These are phyloP conservation scores for Mucor mucedo DNA, from an alignment of 371 early-diverging fungal genomes.

Conservation along the genomic window DNA sequence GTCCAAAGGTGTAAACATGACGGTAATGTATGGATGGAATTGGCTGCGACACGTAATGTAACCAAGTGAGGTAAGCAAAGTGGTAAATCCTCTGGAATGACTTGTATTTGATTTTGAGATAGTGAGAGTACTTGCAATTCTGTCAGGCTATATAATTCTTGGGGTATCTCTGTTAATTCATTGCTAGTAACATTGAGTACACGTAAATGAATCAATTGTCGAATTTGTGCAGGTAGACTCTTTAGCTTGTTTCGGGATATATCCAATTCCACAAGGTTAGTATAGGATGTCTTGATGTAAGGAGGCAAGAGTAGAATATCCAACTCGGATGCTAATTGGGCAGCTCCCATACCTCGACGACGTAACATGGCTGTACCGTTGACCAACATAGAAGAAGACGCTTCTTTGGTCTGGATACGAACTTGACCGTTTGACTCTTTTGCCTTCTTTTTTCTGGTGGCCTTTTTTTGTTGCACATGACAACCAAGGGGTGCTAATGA, in stretches of 20 bases:
- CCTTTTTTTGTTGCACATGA: background rate
- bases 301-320: slow-evolving; percentile 43
- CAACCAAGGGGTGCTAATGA: slow-evolving; percentile 48
- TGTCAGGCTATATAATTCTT: slow-evolving; percentile 50
- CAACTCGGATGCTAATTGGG: slow-evolving; percentile 45
- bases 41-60: slow-evolving; percentile 56
- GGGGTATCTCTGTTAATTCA: slow-evolving; percentile 54
- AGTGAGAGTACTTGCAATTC: slow-evolving; percentile 59
- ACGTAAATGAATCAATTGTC: slow-evolving; percentile 47
- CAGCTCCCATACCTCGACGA: slow-evolving; percentile 47
- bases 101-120: slow-evolving; percentile 56
- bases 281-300: slow-evolving; percentile 25
- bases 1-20: slow-evolving; percentile 42
- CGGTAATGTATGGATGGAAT: slow-evolving; percentile 55
- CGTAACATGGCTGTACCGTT: slow-evolving; percentile 52
- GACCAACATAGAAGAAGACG: background rate
- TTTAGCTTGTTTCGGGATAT: slow-evolving; percentile 60
- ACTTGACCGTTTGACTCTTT: slow-evolving; percentile 25
- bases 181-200: slow-evolving; percentile 63
- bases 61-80: slow-evolving; percentile 47
- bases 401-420: slow-evolving; percentile 10
- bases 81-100: slow-evolving; percentile 53
- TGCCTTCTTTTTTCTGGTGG: slow-evolving; percentile 6
- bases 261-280: slow-evolving; percentile 60
- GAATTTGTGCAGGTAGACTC: slow-evolving; percentile 47